phyloP scores from a whole-genome alignment of 495 filamentous ascomycete genomes.

The Neurospora sp. region DNA sequence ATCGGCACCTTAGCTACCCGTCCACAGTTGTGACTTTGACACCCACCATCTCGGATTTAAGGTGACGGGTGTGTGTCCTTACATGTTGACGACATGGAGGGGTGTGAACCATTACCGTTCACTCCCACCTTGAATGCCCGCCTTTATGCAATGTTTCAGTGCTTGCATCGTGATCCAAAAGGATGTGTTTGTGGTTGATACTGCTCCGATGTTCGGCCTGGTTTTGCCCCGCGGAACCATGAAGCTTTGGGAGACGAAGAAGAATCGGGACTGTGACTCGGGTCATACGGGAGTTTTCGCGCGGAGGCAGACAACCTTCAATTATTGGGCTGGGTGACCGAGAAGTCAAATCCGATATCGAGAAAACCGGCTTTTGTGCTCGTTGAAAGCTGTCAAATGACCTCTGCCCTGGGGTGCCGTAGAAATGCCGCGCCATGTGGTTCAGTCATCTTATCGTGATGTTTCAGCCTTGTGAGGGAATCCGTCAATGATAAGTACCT shows the following conservation, averaged over 20 bases:
- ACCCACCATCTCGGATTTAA: neutral
- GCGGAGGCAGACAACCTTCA: neutral
- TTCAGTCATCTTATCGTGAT: neutral
- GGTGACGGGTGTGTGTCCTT: neutral
- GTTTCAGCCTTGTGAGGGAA: neutral
- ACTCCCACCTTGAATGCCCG: neutral
- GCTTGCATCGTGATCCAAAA: neutral
- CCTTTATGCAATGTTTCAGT: neutral
- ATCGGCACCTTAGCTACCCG: neutral
- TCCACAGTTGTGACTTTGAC: neutral
- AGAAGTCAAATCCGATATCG: neutral
- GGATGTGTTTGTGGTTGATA: neutral
- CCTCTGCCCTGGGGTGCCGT: neutral
- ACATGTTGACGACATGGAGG: neutral
- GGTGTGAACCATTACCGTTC: neutral
- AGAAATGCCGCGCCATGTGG: neutral
- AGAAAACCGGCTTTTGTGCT: neutral
- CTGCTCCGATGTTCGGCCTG: neutral
- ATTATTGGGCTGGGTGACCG: neutral
- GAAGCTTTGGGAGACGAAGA: neutral
- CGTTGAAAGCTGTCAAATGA: neutral
- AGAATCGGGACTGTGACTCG: neutral
- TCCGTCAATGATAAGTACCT: neutral
- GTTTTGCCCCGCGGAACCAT: neutral
- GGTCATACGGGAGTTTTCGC: neutral